Percentiles rank a stretch among this genome's conserved stretches.
Evolutionary conservation across 1,139 yeast genomes (phyloP).

Genomic region (Zhuliangozyma blackwelliae): DNA sequence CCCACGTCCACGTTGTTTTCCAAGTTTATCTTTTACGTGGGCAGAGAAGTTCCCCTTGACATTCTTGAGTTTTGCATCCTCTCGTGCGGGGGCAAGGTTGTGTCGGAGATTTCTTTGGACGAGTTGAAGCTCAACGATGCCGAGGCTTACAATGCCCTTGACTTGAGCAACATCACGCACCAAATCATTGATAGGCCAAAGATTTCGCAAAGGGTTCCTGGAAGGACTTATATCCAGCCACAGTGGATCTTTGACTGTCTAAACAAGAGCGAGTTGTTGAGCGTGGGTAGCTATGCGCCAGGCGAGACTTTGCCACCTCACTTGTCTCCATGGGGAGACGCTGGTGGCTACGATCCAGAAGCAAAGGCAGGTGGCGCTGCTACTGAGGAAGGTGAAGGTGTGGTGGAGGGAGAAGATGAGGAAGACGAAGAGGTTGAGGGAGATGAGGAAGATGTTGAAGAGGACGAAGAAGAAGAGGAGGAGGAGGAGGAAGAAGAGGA

Average conservation of each 20-base stretch:
- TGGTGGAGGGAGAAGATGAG: slow-evolving; percentile 41
- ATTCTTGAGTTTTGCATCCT: slow-evolving; percentile 83
- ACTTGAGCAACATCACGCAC: slow-evolving; percentile 74
- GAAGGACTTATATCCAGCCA: slow-evolving; percentile 93
- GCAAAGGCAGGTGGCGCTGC: slow-evolving; percentile 32
- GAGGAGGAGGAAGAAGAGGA: slow-evolving; percentile 46
- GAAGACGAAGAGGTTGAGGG: slow-evolving; percentile 36
- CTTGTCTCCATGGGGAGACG: slow-evolving; percentile 98
- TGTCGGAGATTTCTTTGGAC: slow-evolving; percentile 85
- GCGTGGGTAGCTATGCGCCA: slow-evolving; percentile 81
- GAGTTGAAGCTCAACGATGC: slow-evolving; percentile 51
- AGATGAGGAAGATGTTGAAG: slow-evolving; percentile 39
- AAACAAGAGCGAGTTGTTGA: slow-evolving; percentile 68
- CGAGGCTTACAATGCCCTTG: slow-evolving; percentile 42
- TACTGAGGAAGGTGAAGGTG: slow-evolving; percentile 35
- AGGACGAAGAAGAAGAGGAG: slow-evolving; percentile 44
- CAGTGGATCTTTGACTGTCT: slow-evolving; percentile 96
- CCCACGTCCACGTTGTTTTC: slow-evolving; percentile 64
- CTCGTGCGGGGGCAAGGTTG: slow-evolving; percentile 81
- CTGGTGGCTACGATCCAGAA: slow-evolving; percentile 83
- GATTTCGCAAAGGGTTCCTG: slow-evolving; percentile 70
- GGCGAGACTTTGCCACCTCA: slow-evolving; percentile 97
- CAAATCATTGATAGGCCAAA: slow-evolving; percentile 93
- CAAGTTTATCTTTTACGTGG: slow-evolving; percentile 76
- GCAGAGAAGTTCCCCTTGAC: slow-evolving; percentile 95